These are phyloP conservation scores for Balakata baccata DNA, from an alignment of 345 rosid genomes.

Conservation along the genomic window DNA sequence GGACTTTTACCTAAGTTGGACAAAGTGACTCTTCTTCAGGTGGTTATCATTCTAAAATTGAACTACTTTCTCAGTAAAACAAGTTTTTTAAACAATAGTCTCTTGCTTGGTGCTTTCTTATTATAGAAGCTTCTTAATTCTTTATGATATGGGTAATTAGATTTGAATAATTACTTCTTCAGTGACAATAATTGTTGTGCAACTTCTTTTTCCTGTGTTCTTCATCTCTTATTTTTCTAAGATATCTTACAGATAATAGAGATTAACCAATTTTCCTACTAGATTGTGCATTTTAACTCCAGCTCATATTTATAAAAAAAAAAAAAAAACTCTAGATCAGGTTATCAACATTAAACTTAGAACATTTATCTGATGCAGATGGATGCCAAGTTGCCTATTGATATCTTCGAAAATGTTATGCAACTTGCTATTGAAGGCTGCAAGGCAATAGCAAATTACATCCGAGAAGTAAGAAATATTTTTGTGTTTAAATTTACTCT, in stretches of 20 bases:
- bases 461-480: constrained; percentile 67
- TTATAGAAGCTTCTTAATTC: too few species aligned
- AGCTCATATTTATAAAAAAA: too few species aligned
- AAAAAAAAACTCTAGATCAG: too few species aligned
- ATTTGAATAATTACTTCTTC: too few species aligned
- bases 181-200: too few species aligned
- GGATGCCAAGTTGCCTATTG: constrained; percentile 79
- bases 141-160: too few species aligned
- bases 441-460: constrained; percentile 72
- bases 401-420: constrained; percentile 81
- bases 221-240: background rate
- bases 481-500: background rate
- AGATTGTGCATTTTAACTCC: background rate
- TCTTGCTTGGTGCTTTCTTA: background rate
- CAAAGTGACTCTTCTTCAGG: constrained; percentile 98
- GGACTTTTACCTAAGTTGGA: constrained; percentile 79
- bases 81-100: too few species aligned
- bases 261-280: background rate
- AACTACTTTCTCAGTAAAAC: too few species aligned
- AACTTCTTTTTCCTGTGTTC: background rate
- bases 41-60: too few species aligned
- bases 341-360: background rate
- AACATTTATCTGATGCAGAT: constrained; percentile 43
- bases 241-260: background rate
- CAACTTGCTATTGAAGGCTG: constrained; percentile 85